A percentile compares a stretch with the other conserved stretches of the same genome.
Evolutionary conservation across 371 early-diverging fungal genomes (phyloP).

Genomic region (Apophysomyces elegans): DNA sequence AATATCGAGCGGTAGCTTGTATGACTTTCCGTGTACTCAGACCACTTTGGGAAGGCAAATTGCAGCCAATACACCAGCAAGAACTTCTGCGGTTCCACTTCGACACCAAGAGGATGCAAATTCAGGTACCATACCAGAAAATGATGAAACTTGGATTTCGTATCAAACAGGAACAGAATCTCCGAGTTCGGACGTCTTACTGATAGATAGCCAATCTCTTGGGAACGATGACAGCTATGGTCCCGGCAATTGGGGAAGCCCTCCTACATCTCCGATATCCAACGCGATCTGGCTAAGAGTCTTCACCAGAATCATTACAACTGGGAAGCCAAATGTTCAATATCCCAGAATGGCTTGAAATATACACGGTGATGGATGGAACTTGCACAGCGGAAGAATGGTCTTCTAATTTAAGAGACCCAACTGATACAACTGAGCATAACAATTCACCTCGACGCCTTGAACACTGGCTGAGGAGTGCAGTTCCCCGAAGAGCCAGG

Average conservation of each 20-base stretch:
- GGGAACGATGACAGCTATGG: slow-evolving; percentile 21
- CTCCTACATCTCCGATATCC: slow-evolving; percentile 23
- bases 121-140: slow-evolving; percentile 18
- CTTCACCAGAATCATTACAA: not conserved
- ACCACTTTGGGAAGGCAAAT: slow-evolving; percentile 1
- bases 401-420: slow-evolving; percentile 8
- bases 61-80: slow-evolving; percentile 11
- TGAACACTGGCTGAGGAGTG: slow-evolving; percentile 22
- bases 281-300: slow-evolving; percentile 18
- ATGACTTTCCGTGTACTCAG: too few relatives aligned
- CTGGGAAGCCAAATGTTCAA: slow-evolving; percentile 13
- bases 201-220: slow-evolving; percentile 19
- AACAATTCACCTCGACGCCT: slow-evolving; percentile 15
- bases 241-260: slow-evolving; percentile 23
- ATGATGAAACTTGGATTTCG: not conserved
- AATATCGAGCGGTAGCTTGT: too few relatives aligned
- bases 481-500: not conserved
- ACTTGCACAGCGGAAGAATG: not conserved
- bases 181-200: not conserved
- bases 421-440: not conserved
- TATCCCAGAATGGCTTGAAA: not conserved
- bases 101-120: slow-evolving; percentile 19
- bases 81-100: slow-evolving; percentile 21
- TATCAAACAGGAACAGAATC: not conserved
- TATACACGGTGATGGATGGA: slow-evolving; percentile 17